Evolutionary conservation across 2,329 filamentous ascomycete genomes (phyloP), one percentile per base, ranked within the genome.

Genomic region (Plenodomus biglobosus): DNA sequence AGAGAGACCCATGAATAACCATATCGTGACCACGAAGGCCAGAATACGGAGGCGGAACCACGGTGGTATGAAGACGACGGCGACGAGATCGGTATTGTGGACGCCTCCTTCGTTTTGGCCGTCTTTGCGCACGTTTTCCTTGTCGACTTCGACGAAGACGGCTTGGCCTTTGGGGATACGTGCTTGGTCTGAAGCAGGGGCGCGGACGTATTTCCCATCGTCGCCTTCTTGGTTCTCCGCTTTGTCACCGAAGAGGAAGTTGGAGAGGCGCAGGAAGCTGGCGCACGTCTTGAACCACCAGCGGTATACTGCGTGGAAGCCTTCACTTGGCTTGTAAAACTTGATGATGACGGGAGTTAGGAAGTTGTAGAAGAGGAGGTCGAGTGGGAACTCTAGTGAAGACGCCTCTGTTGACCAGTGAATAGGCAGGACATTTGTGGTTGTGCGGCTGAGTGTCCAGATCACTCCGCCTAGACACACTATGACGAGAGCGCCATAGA

Each of bases 201-300:
- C 90, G 38, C 90, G 85, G 19, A 96, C 92, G 68, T 92, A 97
- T 48, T 80, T 83, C 4, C 94, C 94, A 59, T 92, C 84, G 2
- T 77, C 78, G 7, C 90, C 89, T 72, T 96, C 90, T 69, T 99
- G 92, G 52, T 96, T 90, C 18, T 83, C 76, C 21, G 80, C 80
- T 49, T 90, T 83, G 59, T 95, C 88, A 13, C 89, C 90, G 66
- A 99, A 97, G 36, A 99, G 82, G 70, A 99, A 99, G 75, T 92
- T 89, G 1, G 90, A 95, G 30, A 99, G 78, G 18, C 92, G 84
- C 43, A 99, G 77, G 35, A 80, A 76, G 42, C 89, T 81, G 11
- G 92, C 94, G 67, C 92, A 96, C 61, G 83, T 85, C 58, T 87
- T 86, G 75, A 99, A 96, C 90, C 94, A 99, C 92, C 92, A 97